Evolutionary conservation across 1,139 yeast genomes (phyloP), one percentile per base, ranked within the genome.

Genomic region (Magnusiomyces clavatus): DNA sequence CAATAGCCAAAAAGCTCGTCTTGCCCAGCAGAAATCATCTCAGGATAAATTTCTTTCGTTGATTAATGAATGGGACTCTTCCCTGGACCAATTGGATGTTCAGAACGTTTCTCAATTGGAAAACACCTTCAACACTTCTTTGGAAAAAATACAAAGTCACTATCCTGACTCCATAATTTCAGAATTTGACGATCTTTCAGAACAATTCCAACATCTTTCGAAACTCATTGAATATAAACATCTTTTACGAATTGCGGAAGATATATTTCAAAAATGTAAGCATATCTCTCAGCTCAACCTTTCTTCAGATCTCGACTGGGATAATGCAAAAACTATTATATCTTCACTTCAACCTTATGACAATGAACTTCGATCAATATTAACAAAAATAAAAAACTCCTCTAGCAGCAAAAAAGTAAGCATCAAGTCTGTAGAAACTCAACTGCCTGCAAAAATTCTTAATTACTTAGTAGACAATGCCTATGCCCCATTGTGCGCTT

Each of bases 391-490:
- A 39, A 39, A 39, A 39, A 20, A 39, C 34, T 31, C 46, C 16
- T 14, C 51, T 13, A 43, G 19, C 24, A 43, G 19, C 24, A 24
- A 24, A 24, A 24, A 24, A 8, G 8, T 8, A 24, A 24, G 4
- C 31, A 24, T 24, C 31, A 24, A 24, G 31, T 24, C 31, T 5
- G 31, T 24, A 24, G 31, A 24, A 24, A 24, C 31, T 5, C 46
- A 52, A 34, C 36, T 49, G 12, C 48, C 52, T 11, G 13, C 43
- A 8, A 49, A 52, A 39, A 46, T 52, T 20, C 38, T 46, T 11
- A 47, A 46, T 6, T 49, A 38, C 20, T 39, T 52, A n/a, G 24
- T 46, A 14, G 13, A 19, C 10, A 29, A 46, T 24, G 36, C 49
- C 16, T 29, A 52, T 8, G 38, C 38, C 2, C 45, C 44, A 34